These are phyloP conservation scores for Xylariales sp. DNA, from an alignment of 2,329 filamentous ascomycete species.

Conservation along the genomic window DNA sequence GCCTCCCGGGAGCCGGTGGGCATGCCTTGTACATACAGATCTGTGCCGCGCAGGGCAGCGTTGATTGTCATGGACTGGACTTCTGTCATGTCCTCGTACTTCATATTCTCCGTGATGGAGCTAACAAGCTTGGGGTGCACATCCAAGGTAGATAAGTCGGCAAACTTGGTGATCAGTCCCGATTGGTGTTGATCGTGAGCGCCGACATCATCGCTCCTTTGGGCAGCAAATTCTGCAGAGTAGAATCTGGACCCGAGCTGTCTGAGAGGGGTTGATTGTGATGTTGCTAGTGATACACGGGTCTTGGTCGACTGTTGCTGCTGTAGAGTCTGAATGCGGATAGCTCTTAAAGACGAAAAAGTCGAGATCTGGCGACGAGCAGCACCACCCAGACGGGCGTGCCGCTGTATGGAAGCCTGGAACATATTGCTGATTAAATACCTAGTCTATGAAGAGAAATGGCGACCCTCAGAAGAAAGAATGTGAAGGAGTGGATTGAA, in stretches of 20 bases:
- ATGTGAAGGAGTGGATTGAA: not conserved
- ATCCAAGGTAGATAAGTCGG: slow-evolving; percentile 38
- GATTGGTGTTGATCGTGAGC: slow-evolving; percentile 6
- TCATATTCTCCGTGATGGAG: slow-evolving; percentile 67
- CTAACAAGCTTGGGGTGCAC: slow-evolving; percentile 63
- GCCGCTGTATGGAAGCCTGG: slow-evolving; percentile 11
- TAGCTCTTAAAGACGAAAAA: slow-evolving; percentile 5
- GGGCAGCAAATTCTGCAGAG: slow-evolving; percentile 7
- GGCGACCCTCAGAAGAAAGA: not conserved
- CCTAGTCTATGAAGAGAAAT: not conserved
- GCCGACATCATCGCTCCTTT: not conserved
- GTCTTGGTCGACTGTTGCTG: slow-evolving; percentile 3
- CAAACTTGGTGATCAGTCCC: slow-evolving; percentile 35
- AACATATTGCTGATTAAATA: slow-evolving; percentile 9
- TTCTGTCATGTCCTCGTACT: slow-evolving; percentile 82
- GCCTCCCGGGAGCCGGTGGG: not conserved
- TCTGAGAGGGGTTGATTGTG: not conserved
- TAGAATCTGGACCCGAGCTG: slow-evolving; percentile 7
- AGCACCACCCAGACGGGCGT: slow-evolving; percentile 11
- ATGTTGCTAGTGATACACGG: not conserved
- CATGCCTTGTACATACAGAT: slow-evolving; percentile 60
- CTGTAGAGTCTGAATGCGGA: slow-evolving; percentile 9
- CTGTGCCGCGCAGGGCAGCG: slow-evolving; percentile 71
- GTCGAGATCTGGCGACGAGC: slow-evolving; percentile 11
- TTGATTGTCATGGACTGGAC: slow-evolving; percentile 84